phyloP scores from a whole-genome alignment of 116 monocot species.

The Papilionanthe hybrid region DNA sequence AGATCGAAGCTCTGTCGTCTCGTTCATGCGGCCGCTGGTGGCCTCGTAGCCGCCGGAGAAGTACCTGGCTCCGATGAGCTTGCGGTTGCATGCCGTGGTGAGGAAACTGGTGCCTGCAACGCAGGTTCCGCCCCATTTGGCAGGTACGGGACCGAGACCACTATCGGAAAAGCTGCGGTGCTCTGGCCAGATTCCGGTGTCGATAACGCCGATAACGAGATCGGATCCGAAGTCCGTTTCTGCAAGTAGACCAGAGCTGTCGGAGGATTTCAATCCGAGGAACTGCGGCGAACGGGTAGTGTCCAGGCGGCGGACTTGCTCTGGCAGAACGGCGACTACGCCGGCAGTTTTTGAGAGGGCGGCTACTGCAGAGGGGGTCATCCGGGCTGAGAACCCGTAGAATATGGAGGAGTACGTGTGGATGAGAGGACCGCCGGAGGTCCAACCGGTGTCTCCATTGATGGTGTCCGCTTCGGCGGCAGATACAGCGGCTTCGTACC shows the following conservation, averaged over 20 bases:
- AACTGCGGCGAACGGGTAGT: slow-evolving; percentile 78
- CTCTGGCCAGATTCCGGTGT: slow-evolving; percentile 77
- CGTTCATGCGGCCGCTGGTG: slow-evolving; percentile 63
- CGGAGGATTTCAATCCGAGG: slow-evolving; percentile 58
- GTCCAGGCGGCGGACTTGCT: slow-evolving; percentile 49
- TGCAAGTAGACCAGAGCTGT: slow-evolving; percentile 39
- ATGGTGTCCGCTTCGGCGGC: slow-evolving; percentile 4
- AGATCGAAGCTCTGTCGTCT: slow-evolving; percentile 44
- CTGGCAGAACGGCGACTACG: slow-evolving; percentile 55
- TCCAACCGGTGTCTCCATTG: slow-evolving; percentile 8
- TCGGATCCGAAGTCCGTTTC: slow-evolving; percentile 65
- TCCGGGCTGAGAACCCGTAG: slow-evolving; percentile 66
- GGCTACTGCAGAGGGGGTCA: slow-evolving; percentile 35
- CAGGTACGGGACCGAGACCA: slow-evolving; percentile 51
- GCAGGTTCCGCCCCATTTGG: slow-evolving; percentile 54
- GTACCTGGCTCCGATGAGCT: slow-evolving; percentile 70
- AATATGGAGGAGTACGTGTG: slow-evolving; percentile 71
- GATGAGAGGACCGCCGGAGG: slow-evolving; percentile 29
- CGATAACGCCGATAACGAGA: slow-evolving; percentile 59
- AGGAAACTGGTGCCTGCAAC: slow-evolving; percentile 39
- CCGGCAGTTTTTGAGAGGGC: slow-evolving; percentile 34
- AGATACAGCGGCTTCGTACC: slow-evolving; percentile 64
- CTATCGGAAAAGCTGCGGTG: slow-evolving; percentile 61
- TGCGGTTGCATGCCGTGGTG: slow-evolving; percentile 50
- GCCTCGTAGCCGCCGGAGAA: slow-evolving; percentile 80